A percentile compares a stretch with the other conserved stretches of the same genome.
These are phyloP conservation scores for Diaporthe destruens DNA, from an alignment of 2,329 filamentous ascomycete species.

Conservation along the genomic window DNA sequence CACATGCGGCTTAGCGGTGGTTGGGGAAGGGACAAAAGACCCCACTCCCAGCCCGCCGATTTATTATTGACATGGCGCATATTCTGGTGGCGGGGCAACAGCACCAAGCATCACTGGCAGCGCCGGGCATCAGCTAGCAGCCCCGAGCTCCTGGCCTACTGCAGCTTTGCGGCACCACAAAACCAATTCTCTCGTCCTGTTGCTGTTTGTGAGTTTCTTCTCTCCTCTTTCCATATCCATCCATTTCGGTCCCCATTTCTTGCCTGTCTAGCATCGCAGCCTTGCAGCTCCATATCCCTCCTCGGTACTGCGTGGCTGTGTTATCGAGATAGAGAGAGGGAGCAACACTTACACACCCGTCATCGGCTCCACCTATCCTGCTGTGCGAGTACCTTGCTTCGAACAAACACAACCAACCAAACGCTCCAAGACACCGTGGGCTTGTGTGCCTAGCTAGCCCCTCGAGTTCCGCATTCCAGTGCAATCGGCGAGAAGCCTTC, in stretches of 20 bases:
- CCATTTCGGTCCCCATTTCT: neutral
- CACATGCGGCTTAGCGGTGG: slow-evolving; percentile 35
- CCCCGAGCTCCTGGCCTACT: neutral
- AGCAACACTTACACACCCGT: slow-evolving; percentile 10
- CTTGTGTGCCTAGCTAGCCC: no score
- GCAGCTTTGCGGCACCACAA: slow-evolving; percentile 6
- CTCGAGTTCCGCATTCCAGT: neutral
- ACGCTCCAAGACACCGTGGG: neutral
- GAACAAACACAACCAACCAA: neutral
- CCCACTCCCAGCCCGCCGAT: slow-evolving; percentile 37
- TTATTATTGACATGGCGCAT: slow-evolving; percentile 35
- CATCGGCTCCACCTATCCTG: slow-evolving; percentile 10
- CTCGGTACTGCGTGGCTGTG: slow-evolving; percentile 5
- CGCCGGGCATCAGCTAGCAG: slow-evolving; percentile 7
- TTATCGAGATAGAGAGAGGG: neutral
- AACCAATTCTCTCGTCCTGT: slow-evolving; percentile 11
- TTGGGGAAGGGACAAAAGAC: slow-evolving; percentile 12
- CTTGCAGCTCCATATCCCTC: neutral
- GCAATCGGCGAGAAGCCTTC: neutral
- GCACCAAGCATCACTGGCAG: slow-evolving; percentile 5
- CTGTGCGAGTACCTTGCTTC: neutral
- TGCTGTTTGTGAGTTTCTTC: neutral
- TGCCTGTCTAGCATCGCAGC: neutral
- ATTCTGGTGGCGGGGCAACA: slow-evolving; percentile 35
- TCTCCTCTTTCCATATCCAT: slow-evolving; percentile 12